Base-by-base conservation (phyloP, 202 grass and related monocot species). In the Schoenoplectus triqueter region DNA sequence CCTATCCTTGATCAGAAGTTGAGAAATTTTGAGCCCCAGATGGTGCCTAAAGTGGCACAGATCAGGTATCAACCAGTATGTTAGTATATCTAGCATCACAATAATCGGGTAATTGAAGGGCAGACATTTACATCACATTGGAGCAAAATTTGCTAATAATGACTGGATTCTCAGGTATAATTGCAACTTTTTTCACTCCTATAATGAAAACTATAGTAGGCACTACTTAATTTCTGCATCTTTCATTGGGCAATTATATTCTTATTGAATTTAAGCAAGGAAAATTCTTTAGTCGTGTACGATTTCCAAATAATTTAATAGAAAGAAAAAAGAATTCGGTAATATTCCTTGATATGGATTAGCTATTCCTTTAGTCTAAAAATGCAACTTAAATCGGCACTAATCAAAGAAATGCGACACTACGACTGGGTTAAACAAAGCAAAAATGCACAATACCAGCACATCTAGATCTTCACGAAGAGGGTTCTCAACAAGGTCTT, bases 381-480 rank as follows among this genome's bases (percentile, higher is more conserved):
- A 78, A 59, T 20, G 18, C 47, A 75, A 10, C 4, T 75, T 13
- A 78, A 78, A 78, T 42, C 52, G 3, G 51, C 21, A 56, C 20
- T 40, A 57, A 57, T 77, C 21, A 77, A 55, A 77, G 49, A 77
- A 77, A 57, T 42, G 51, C 41, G 18, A 54, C 73, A 39, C n/a
- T 21, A 48, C 19, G 50, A 50, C 66, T 72, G 80, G 82, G 80
- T 88, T 69, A 66, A 50, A 50, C 59, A 57, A 15, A 65, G 50
- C 56, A 72, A 45, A 4, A 86, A 50, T 88, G 31, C 31, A 31
- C 31, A 31, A 31, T 31, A 95, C 92, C 66, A 97, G 91, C 64
- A 92, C 88, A 52, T 97, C 95, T 15, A 97, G 86, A 64, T 92
- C 88, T 68, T 94, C 92, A 68, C 82, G 60, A 45, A 90, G 41